Evolutionary conservation across 73 alveolate species (phyloP).

Genomic region (Tetrahymena borealis): DNA sequence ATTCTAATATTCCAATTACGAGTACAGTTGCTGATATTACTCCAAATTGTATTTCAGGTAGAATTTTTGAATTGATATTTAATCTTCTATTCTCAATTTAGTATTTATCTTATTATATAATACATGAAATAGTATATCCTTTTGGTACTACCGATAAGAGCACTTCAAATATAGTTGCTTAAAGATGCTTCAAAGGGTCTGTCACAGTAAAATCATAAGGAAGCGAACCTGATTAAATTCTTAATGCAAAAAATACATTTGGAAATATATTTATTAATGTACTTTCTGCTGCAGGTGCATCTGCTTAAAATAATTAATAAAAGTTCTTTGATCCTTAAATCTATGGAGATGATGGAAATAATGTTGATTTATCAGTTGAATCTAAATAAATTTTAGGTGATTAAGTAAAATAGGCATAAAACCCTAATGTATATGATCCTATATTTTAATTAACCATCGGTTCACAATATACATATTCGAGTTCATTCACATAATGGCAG

Average conservation of each 20-base stretch:
- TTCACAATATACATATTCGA: not conserved
- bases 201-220: not conserved
- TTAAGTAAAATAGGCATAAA: not conserved
- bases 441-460: not conserved
- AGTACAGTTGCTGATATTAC: not conserved
- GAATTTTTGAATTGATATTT: too few relatives aligned
- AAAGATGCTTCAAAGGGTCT: not conserved
- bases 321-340: not conserved
- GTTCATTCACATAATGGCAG: not conserved
- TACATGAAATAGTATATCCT: not conserved
- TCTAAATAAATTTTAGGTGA: not conserved
- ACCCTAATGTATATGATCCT: not conserved
- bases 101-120: too few relatives aligned
- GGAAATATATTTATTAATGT: not conserved
- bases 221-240: not conserved
- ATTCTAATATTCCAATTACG: not conserved
- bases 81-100: too few relatives aligned
- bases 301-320: not conserved
- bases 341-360: not conserved
- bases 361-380: not conserved
- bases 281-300: not conserved
- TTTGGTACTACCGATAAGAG: not conserved
- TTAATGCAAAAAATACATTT: not conserved
- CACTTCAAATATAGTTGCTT: not conserved
- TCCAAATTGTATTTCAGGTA: not conserved